Evolutionary conservation across 441 rosid species (phyloP).

Genomic region (Arabidopsis lyrata): DNA sequence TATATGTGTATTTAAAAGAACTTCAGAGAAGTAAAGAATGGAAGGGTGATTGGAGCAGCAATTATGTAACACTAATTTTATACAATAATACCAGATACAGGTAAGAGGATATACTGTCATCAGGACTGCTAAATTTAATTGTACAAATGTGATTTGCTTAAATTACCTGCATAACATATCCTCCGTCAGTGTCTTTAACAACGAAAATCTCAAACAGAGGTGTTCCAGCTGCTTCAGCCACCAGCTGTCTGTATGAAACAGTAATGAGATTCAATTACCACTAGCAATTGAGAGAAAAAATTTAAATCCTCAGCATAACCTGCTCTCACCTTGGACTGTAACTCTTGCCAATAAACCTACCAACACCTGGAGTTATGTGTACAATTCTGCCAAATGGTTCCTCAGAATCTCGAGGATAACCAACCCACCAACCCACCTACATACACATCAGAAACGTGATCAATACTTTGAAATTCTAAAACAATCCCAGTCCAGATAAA

Average conservation of each 20-base stretch:
- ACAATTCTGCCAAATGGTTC: constrained; percentile 90
- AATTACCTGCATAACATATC: constrained; percentile 81
- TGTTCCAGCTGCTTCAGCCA: constrained; percentile 78
- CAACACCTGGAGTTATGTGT: constrained; percentile 82
- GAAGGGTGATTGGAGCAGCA: constrained; percentile 6
- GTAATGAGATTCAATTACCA: constrained; percentile 23
- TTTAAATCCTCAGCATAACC: constrained; percentile 6
- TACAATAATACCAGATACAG: not conserved
- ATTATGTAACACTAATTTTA: not conserved
- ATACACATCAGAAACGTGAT: constrained; percentile 11
- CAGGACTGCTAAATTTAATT: not conserved
- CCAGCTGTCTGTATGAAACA: constrained; percentile 78
- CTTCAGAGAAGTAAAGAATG: constrained; percentile 8
- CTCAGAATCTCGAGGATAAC: constrained; percentile 75
- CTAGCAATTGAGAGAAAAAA: constrained; percentile 22
- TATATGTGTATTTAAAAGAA: not conserved
- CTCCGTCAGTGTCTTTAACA: constrained; percentile 73
- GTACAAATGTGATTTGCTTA: constrained; percentile 2
- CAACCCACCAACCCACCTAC: constrained; percentile 99
- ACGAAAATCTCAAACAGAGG: constrained; percentile 92
- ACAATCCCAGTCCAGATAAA: constrained; percentile 14
- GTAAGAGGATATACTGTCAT: constrained; percentile 3
- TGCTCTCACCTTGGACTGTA: constrained; percentile 79
- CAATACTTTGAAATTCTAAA: not conserved
- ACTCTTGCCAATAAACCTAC: constrained; percentile 89